Conservation (phyloP, 139 green algal species). For the Monoraphidium neglectum region DNA sequence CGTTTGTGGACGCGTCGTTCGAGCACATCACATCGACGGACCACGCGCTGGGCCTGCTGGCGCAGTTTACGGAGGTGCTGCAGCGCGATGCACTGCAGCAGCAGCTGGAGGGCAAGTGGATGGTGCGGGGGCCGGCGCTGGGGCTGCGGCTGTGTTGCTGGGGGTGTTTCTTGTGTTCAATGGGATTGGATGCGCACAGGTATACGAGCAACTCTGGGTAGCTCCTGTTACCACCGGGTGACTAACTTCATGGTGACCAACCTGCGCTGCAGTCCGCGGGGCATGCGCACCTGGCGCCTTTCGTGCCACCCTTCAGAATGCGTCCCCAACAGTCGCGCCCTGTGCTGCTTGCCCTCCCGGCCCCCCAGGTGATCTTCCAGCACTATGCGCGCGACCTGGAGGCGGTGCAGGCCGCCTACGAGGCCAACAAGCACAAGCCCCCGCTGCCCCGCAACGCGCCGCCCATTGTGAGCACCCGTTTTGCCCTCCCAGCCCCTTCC, state of each 20-base stretch:
- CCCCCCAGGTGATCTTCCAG: constrained; percentile 45
- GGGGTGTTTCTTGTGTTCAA: constrained; percentile 7
- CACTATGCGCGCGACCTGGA: constrained; percentile 88
- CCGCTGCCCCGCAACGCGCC: constrained; percentile 82
- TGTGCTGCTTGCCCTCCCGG: not conserved
- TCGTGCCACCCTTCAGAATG: too few species aligned
- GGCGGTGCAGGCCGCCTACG: constrained; percentile 87
- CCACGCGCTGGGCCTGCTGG: constrained; percentile 84
- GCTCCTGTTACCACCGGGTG: too few species aligned
- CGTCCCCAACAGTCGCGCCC: too few species aligned
- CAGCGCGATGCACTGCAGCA: constrained; percentile 80
- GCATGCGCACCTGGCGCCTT: too few species aligned
- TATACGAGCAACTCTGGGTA: too few species aligned
- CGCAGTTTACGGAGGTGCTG: constrained; percentile 88
- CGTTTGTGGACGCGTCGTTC: constrained; percentile 87
- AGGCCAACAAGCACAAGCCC: constrained; percentile 87
- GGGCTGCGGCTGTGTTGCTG: not conserved
- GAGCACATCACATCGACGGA: constrained; percentile 87
- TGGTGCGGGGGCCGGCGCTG: constrained; percentile 23
- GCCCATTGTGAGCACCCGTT: too few species aligned
- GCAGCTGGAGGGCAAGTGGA: constrained; percentile 42
- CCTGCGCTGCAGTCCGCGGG: too few species aligned
- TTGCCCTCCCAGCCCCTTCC: too few species aligned
- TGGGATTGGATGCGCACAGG: too few species aligned
- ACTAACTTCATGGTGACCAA: too few species aligned